These are phyloP conservation scores for Mentha longifolia DNA, from an alignment of 257 asterid species.

Conservation along the genomic window DNA sequence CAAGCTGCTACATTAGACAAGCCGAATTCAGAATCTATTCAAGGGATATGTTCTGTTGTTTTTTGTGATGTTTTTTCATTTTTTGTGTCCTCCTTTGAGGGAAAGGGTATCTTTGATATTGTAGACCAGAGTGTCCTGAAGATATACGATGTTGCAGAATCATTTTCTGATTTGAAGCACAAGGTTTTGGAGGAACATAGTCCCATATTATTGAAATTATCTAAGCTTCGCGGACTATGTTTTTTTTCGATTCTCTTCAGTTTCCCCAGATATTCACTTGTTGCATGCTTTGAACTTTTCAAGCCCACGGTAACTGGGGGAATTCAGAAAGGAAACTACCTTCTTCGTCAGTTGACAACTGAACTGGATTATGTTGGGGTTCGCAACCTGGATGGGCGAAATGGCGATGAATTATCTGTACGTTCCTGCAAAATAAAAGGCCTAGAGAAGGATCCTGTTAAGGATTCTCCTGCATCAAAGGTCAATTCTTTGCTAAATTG, in stretches of 20 bases:
- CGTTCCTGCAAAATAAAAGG: constrained; percentile 38
- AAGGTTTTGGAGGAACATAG: constrained; percentile 62
- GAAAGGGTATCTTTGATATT: constrained; percentile 68
- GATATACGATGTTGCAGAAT: constrained; percentile 56
- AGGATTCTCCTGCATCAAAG: constrained; percentile 39
- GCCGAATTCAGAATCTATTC: constrained; percentile 59
- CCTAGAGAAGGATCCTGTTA: constrained; percentile 43
- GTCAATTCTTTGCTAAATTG: constrained; percentile 38
- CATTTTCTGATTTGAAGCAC: constrained; percentile 48
- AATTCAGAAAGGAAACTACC: constrained; percentile 61
- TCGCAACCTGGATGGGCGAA: constrained; percentile 34
- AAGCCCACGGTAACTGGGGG: constrained; percentile 54
- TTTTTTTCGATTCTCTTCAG: constrained; percentile 66
- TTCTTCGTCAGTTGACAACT: constrained; percentile 67
- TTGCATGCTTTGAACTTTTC: constrained; percentile 77
- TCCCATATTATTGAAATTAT: constrained; percentile 53
- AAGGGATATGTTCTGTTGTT: constrained; percentile 66
- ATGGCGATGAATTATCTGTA: constrained; percentile 38
- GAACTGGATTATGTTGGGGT: constrained; percentile 53
- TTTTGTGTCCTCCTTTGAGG: constrained; percentile 70
- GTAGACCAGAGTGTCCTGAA: constrained; percentile 61
- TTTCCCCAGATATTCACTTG: constrained; percentile 66
- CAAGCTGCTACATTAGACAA: constrained; percentile 61
- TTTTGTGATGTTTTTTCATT: constrained; percentile 64
- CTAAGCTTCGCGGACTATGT: constrained; percentile 67